phyloP scores from a whole-genome alignment of 2,329 filamentous ascomycete species.

The Penicillium capsulatum region DNA sequence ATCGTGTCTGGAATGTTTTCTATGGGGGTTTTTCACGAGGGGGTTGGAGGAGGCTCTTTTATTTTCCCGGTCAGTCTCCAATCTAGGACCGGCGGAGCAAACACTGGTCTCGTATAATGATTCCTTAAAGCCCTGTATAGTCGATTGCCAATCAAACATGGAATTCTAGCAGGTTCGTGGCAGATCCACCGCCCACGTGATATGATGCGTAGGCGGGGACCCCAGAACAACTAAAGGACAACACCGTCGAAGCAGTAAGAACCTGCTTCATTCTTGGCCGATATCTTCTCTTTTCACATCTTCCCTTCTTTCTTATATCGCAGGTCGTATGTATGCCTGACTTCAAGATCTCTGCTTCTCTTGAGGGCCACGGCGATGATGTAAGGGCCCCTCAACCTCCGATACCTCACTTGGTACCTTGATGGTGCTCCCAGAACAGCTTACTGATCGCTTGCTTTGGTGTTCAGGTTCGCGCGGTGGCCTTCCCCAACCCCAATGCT shows the following conservation, averaged over 20 bases:
- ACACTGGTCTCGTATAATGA: no score
- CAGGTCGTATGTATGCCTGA: constrained; percentile 59
- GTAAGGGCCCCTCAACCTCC: constrained; percentile 51
- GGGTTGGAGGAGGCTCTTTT: no score
- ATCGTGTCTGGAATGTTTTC: no score
- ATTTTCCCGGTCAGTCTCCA: no score
- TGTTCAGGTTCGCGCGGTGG: constrained; percentile 75
- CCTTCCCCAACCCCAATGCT: constrained; percentile 67
- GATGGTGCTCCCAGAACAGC: constrained; percentile 18
- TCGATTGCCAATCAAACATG: not conserved
- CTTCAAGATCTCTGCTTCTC: constrained; percentile 88
- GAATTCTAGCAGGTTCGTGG: constrained; percentile 26
- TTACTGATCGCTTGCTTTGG: constrained; percentile 57
- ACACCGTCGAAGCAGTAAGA: constrained; percentile 11
- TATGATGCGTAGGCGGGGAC: constrained; percentile 26
- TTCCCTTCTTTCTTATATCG: not conserved
- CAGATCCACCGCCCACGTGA: constrained; percentile 32
- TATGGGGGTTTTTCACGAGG: no score
- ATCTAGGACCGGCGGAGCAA: no score
- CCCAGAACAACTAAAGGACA: constrained; percentile 26
- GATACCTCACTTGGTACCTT: constrained; percentile 15
- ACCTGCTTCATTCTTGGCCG: constrained; percentile 5
- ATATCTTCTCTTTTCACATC: constrained; percentile 3
- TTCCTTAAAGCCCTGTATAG: no score
- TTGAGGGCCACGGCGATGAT: constrained; percentile 88